Evolutionary conservation across 305 asterid species (phyloP), one percentile per base, ranked within the genome.

Genomic region (Solanum hybrid): DNA sequence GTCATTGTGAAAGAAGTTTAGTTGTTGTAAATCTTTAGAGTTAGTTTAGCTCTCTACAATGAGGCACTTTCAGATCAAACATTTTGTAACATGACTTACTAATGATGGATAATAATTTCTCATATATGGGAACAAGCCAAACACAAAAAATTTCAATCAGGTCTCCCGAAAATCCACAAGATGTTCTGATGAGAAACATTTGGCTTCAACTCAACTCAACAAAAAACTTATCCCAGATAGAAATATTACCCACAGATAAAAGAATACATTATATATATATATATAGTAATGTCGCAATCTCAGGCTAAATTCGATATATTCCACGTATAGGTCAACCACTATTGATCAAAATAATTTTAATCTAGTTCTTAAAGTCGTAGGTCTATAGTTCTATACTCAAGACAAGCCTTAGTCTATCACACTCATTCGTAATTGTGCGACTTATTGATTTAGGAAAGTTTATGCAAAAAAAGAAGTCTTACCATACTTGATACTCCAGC

Each of bases 51-150:
- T 86, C 92, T 86, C 57, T 82, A 91, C 88, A 36, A 90, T 79
- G 61, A 86, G 80, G 24, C 41, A 36, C 79, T 76, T 26, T 82
- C 10, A 3, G 37, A 82, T 82, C 70, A 82, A 41, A 82, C 26
- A 39, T 36, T 27, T 83, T 17, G 38, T 70, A 27, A 79, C 51
- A 31, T 36, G 76, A 84, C 94, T 92, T 93, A 97, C 99, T 95
- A 96, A 89, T 87, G 98, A 96, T 29, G 98, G 94, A 87, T 95
- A 93, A 92, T 98, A 96, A 92, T 96, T 98, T 87, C 93, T 93
- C 87, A 99, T 97, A 93, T 97, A 98, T 79, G 96, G 94, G 91
- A 97, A 97, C 95, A 95, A 91, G 91, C 95, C 91, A 89, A 97
- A 97, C 88, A 94, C 97, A 87, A 94, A 90, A 92, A 95, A 97